Base-by-base conservation (phyloP, 371 early-diverging fungal species). In the Mucor circinelloides region DNA sequence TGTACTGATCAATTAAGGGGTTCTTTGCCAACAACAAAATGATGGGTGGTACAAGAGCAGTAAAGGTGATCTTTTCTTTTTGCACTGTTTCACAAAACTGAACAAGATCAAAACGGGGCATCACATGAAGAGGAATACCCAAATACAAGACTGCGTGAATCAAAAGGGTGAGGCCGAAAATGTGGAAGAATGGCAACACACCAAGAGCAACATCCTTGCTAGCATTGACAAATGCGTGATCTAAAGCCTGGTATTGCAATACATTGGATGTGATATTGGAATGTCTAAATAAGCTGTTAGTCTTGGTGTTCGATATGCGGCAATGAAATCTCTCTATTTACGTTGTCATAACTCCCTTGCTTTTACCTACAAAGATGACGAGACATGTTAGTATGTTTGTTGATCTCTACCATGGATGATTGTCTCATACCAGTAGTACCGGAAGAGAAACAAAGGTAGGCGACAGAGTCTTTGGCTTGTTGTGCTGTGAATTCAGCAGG, bases 321-420 rank as follows among this genome's bases (percentile, higher is more conserved):
- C 32, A 19, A 10, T 19, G 21, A 4, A 21, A 6, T 2, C 12
- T 8, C 10, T 50, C 9, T 50, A 50, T 7, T 69, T 72, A 79
- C 78, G 94, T 91, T 6, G 92, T 85, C 80, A 89, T 83, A 2
- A 95, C 95, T 40, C 95, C 95, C 78, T 96, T 91, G 68, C 88
- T 79, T 40, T 52, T 69, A 15, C 83, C 81, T 78, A 64, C 13
- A 36, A 1, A 36, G 36, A 17, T 27, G 2, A 19, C 23, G 7
- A 25, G 6, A 15, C 5, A 17, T 6, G 21, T 34, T 58, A n/a
- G 8, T 31, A 21, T 57, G 19, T 38, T 28, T 61, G 50, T 50
- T 21, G n/a, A 13, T 27, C 23, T 6, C 2, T 21, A 19, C 48
- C n/a, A n/a, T n/a, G n/a, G n/a, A n/a, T n/a, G n/a, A n/a, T 46